Evolutionary conservation across 2,329 filamentous ascomycete species (phyloP), one percentile per base, ranked within the genome.

Genomic region (Trichocomaceae sp.): DNA sequence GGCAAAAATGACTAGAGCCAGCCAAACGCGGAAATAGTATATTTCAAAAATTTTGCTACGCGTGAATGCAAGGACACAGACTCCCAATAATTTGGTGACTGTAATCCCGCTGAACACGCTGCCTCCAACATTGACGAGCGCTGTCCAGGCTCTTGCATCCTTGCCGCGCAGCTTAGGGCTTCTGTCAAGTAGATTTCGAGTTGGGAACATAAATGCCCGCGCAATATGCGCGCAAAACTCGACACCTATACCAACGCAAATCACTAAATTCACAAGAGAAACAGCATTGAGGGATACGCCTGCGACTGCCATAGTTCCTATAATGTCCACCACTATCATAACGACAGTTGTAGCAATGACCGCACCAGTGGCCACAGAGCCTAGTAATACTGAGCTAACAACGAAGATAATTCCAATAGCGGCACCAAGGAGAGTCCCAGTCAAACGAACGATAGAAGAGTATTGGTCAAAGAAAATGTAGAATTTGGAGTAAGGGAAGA

Each of bases 381-480:
- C 95, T 2, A 99, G 81, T 0, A 99, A 83, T 13, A 90, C 63
- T 0, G 86, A 84, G 0, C 89, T 86, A 46, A 99, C 81, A 57
- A 87, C 68, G 56, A 96, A 86, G 57, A 97, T 95, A 60, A 96
- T 88, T 23, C 81, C 88, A 13, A 97, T 78, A 0, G 90, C 92
- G 3, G 88, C 87, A 41, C 87, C 86, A 29, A 99, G 81, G 1
- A 99, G 82, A 0, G 86, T 83, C 0, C 81, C 86, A 0, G 92
- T 91, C 3, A 97, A 79, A 10, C 81, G 79, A 19, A 95, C 83
- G 58, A 99, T 97, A 56, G 82, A 83, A 5, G 89, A 81, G 67
- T 99, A 99, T 69, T 97, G 93, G 68, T 99, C 93, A 69, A 99
- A 99, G 81, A 97, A 99, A 69, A 99, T 91, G 76, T 99, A 99